These are phyloP conservation scores for Colletotrichum tropicale DNA, from an alignment of 2,329 filamentous ascomycete genomes.

Conservation along the genomic window DNA sequence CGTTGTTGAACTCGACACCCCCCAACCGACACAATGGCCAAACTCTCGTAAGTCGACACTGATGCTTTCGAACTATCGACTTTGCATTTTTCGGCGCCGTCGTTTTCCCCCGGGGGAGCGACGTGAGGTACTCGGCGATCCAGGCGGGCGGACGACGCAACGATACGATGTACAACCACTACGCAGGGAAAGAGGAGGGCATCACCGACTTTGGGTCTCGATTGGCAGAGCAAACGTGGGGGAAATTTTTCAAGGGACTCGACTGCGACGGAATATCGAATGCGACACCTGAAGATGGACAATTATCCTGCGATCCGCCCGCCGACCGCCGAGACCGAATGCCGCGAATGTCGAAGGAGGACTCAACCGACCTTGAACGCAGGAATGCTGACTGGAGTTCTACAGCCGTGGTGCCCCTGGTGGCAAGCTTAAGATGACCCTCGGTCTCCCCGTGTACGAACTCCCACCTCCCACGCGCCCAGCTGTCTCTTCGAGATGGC, in stretches of 20 bases:
- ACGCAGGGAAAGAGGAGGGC: conserved; percentile 11
- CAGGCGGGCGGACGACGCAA: conserved; percentile 7
- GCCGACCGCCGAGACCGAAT: background rate
- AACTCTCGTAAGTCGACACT: conserved; percentile 60
- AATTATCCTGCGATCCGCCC: background rate
- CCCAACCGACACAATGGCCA: conserved; percentile 64
- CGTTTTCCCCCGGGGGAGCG: conserved; percentile 17
- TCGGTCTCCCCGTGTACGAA: conserved; percentile 99
- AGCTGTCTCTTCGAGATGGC: background rate
- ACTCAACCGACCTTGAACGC: conserved; percentile 19
- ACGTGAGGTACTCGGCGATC: background rate
- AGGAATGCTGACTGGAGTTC: conserved; percentile 33
- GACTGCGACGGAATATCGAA: background rate
- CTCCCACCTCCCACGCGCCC: conserved; percentile 1
- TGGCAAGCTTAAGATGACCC: conserved; percentile 99
- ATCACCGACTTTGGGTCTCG: background rate
- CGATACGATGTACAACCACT: background rate
- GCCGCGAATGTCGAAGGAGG: background rate
- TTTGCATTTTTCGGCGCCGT: background rate
- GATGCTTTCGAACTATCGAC: background rate
- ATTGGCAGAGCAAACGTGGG: background rate
- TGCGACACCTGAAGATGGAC: background rate
- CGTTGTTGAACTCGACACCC: conserved; percentile 23
- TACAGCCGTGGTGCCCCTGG: conserved; percentile 86
- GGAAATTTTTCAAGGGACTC: background rate